These are phyloP conservation scores for Linderina pennispora DNA, from an alignment of 192 early-diverging fungal species.

Conservation along the genomic window DNA sequence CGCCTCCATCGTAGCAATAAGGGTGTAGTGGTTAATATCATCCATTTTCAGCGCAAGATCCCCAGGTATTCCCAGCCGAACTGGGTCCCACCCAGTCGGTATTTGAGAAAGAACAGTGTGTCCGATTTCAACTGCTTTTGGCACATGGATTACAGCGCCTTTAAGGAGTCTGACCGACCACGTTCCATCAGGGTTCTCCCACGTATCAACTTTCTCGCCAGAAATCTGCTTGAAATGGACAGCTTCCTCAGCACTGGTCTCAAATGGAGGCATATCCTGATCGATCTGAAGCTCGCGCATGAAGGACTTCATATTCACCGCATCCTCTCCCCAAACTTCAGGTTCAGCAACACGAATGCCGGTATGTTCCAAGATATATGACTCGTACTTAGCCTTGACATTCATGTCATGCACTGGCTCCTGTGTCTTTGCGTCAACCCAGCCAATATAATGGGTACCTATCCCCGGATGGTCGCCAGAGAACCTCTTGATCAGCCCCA, in stretches of 20 bases:
- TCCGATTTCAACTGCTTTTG: conserved; percentile 83
- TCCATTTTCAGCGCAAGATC: conserved; percentile 84
- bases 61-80: conserved; percentile 81
- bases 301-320: conserved; percentile 75
- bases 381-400: conserved; percentile 84
- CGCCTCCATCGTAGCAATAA: conserved; percentile 83
- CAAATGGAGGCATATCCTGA: conserved; percentile 73
- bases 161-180: conserved; percentile 71
- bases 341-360: conserved; percentile 89
- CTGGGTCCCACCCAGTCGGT: conserved; percentile 84
- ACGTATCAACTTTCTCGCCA: conserved; percentile 62
- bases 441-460: conserved; percentile 66
- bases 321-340: conserved; percentile 71
- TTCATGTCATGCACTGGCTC: conserved; percentile 78
- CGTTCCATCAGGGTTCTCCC: conserved; percentile 33
- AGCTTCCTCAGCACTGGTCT: conserved; percentile 78
- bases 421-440: conserved; percentile 74
- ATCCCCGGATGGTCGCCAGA: conserved; percentile 66
- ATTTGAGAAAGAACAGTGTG: conserved; percentile 78
- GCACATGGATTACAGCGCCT: conserved; percentile 74
- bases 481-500: conserved; percentile 84
- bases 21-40: conserved; percentile 70
- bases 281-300: conserved; percentile 79
- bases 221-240: conserved; percentile 74
- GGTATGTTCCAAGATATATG: conserved; percentile 74